Evolutionary conservation across 768 basidiomycete species (phyloP).

Genomic region (Dictyophora rubrovolvata): DNA sequence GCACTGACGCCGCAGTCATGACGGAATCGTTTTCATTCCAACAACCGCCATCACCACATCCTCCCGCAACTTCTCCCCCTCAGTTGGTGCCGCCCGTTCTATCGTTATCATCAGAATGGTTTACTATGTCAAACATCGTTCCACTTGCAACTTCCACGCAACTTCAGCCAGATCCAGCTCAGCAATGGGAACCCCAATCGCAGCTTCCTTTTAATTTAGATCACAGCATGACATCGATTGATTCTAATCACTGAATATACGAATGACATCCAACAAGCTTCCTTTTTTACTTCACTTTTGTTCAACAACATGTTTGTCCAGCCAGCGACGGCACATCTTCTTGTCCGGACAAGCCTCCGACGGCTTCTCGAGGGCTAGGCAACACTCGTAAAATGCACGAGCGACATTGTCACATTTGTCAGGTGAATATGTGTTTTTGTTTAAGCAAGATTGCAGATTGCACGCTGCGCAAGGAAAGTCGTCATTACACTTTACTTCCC

Average conservation of each 20-base stretch:
- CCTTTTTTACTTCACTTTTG: not conserved
- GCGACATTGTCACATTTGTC: constrained; percentile 49
- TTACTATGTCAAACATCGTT: too few relatives aligned
- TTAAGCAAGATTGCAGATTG: constrained; percentile 49
- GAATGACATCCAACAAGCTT: not conserved
- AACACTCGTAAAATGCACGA: constrained; percentile 50
- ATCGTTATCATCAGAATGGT: not conserved
- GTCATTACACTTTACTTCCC: not conserved
- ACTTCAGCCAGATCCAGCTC: not conserved
- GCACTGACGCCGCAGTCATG: not conserved
- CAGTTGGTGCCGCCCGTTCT: not conserved
- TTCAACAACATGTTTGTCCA: constrained; percentile 37
- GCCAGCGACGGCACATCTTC: constrained; percentile 46
- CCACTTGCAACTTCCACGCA: not conserved
- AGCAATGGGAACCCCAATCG: constrained; percentile 7
- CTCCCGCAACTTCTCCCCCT: not conserved
- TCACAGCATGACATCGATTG: not conserved
- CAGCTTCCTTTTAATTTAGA: constrained; percentile 3
- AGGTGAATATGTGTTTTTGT: constrained; percentile 52
- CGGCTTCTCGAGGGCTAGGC: constrained; percentile 42
- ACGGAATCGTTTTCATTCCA: not conserved
- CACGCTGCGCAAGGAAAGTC: constrained; percentile 36
- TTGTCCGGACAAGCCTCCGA: constrained; percentile 32
- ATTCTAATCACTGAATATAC: constrained; percentile 4
- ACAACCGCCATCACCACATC: not conserved